Base-by-base conservation (phyloP, 768 basidiomycete genomes). In the Boletus speciosus region DNA sequence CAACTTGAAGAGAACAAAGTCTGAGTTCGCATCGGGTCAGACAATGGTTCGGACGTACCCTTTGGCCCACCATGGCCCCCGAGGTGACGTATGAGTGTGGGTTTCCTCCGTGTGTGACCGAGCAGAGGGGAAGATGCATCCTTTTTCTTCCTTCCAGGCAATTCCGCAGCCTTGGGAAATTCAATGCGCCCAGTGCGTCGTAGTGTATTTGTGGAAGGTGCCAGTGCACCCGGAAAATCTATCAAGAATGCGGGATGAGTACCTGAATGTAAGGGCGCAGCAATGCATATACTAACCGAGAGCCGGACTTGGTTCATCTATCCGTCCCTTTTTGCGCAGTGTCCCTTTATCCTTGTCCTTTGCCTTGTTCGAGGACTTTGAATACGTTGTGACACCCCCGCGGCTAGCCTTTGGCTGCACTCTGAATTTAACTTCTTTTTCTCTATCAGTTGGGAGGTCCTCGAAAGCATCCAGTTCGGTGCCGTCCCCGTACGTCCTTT, bases 401-500 rank as follows among this genome's bases (percentile, higher is more conserved):
- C 89, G 84, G 64, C 47, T 84, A 76, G 66, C 79, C 68, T 85
- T 90, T 25, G 90, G 87, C 57, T 87, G 84, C 10, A 93, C 84
- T 51, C 83, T 83, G 67, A 79, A 93, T 39, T 76, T 81, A 49
- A 81, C 79, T 70, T 92, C 89, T 63, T 88, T 86, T 47, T 93
- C 91, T 44, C 89, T 78, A 64, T 94, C 88, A 10, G 91, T 90
- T 7, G 85, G 85, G 39, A 96, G 79, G 68, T 97, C 94, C 27
- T 95, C 94, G 54, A 97, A 80, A 4, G 71, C 83, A 63, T 97
- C 94, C 49, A 97, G 74, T 68, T 96, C 94, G 10, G 91, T 93
- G 14, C 94, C 94, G 64, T 93, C 89, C 6, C 90, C 90, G 63
- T 86, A 93, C 14, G 81, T 81, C 49, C 83, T 78, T 57, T 79